Evolutionary conservation across 2,329 filamentous ascomycete genomes (phyloP).

Genomic region (Stachybotrys chlorohalonatus): DNA sequence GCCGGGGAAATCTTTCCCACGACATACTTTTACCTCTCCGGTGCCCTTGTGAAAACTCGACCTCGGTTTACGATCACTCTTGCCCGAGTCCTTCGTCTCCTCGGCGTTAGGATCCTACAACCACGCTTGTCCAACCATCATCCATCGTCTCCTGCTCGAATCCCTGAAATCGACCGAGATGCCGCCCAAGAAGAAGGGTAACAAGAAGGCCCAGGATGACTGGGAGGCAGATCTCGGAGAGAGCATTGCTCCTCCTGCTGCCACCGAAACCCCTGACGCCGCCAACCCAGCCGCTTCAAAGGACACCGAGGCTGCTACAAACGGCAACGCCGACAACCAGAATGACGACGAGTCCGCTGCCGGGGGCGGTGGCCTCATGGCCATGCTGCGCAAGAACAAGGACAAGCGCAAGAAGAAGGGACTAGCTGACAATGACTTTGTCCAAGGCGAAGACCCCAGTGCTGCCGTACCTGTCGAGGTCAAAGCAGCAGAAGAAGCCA

Average conservation of each 20-base stretch:
- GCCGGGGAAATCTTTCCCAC: too few relatives aligned
- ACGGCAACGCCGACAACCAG: conserved; percentile 35
- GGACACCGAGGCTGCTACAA: conserved; percentile 23
- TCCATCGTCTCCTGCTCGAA: not conserved
- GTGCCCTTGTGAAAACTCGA: too few relatives aligned
- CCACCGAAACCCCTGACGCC: conserved; percentile 32
- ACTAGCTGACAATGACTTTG: conserved; percentile 55
- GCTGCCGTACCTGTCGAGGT: conserved; percentile 70
- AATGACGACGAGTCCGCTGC: conserved; percentile 43
- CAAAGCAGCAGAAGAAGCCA: conserved; percentile 75
- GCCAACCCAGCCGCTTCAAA: conserved; percentile 29
- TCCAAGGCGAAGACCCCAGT: conserved; percentile 54
- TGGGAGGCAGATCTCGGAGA: conserved; percentile 94
- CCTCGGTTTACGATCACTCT: too few relatives aligned
- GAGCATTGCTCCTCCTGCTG: conserved; percentile 52
- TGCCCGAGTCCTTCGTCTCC: too few relatives aligned
- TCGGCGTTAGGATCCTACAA: not conserved
- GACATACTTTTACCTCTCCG: not conserved
- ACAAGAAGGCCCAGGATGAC: conserved; percentile 77
- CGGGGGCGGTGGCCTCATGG: conserved; percentile 63
- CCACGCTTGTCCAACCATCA: not conserved
- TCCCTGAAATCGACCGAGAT: conserved; percentile 41
- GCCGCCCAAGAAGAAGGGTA: conserved; percentile 89
- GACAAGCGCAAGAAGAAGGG: conserved; percentile 90
- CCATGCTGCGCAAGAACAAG: conserved; percentile 71